phyloP scores from a whole-genome alignment of 2,329 filamentous ascomycete genomes.

The Catunica adiposa region DNA sequence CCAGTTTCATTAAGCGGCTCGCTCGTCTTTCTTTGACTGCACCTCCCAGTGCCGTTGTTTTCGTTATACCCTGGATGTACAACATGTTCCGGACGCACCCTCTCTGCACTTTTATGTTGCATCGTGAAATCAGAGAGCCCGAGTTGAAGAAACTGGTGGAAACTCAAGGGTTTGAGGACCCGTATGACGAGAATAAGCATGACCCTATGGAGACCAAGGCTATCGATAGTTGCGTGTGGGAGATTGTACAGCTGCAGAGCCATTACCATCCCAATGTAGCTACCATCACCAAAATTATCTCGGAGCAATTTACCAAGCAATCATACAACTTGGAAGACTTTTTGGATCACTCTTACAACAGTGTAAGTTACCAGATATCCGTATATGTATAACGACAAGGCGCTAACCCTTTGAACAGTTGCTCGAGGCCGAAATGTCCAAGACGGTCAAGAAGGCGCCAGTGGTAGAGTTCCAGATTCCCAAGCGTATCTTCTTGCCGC shows the following conservation, averaged over 20 bases:
- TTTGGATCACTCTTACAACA: slow-evolving; percentile 79
- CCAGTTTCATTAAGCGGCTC: slow-evolving; percentile 92
- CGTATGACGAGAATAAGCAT: slow-evolving; percentile 56
- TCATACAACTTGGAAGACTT: slow-evolving; percentile 95
- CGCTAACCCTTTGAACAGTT: slow-evolving; percentile 34
- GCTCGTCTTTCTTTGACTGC: slow-evolving; percentile 71
- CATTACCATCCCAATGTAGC: slow-evolving; percentile 97
- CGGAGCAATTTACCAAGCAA: slow-evolving; percentile 93
- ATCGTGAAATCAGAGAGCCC: slow-evolving; percentile 49
- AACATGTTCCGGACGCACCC: slow-evolving; percentile 85
- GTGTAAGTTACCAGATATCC: slow-evolving; percentile 33
- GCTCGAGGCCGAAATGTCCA: slow-evolving; percentile 66
- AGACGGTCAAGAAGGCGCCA: slow-evolving; percentile 69
- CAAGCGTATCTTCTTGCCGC: slow-evolving; percentile 54
- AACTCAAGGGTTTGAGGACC: slow-evolving; percentile 47
- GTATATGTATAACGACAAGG: not conserved
- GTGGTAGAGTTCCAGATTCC: slow-evolving; percentile 92
- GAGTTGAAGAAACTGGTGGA: slow-evolving; percentile 43
- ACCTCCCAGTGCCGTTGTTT: slow-evolving; percentile 77
- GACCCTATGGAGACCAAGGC: slow-evolving; percentile 77
- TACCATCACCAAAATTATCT: slow-evolving; percentile 81
- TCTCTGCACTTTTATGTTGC: slow-evolving; percentile 88
- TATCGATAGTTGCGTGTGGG: slow-evolving; percentile 89
- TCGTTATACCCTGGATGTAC: slow-evolving; percentile 83
- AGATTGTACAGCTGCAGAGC: slow-evolving; percentile 73